Base-by-base conservation (phyloP, 768 basidiomycete species). In the Rhodotorula babjevae region DNA sequence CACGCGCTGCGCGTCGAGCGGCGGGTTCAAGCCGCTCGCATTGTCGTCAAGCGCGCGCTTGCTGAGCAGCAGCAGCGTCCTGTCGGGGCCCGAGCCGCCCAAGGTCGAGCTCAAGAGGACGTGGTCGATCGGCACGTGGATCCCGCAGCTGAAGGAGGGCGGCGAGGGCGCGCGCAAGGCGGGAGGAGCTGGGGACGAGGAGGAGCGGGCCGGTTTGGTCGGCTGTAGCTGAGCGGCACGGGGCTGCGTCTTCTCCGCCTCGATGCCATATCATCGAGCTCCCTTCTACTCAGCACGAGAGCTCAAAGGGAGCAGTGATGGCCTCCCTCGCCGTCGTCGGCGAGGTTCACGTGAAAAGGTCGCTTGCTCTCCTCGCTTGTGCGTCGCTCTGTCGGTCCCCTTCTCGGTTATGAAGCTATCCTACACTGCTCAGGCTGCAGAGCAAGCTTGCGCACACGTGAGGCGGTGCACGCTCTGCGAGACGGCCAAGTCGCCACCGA, bases 41-140 rank as follows among this genome's bases (percentile, higher is more conserved):
- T 44, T 61, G 44, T 44, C 60, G 15, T 33, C 56, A 19, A 57
- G n/a, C n/a, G n/a, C 58, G 33, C 56, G 31, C 56, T 57, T 33
- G 33, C 55, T 29, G 10, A 36, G 58, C 59, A 25, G 40, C 40
- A 14, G 21, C 40, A n/a, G 19, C 25, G 23, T 25, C 23, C 8
- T 19, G 21, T 16, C 33, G 15, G 56, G 33, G 0, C 33, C 33
- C 14, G 40, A 42, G 60, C 42, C 60, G 44, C 60, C 60, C 42
- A 61, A 61, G 60, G 60, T 61, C n/a, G 60, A 61, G 27, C 60
- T 61, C 23, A 44, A 46, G 60, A 27, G 60, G n/a, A 61, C 60
- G 12, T 61, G 60, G 60, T 61, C 60, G 29, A 31, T 61, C 29
- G 60, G 60, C n/a, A 61, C 60, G 42, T 61, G 60, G 60, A 61